Evolutionary conservation across 2,329 filamentous ascomycete species (phyloP).

Genomic region (Fusarium pilosicola): DNA sequence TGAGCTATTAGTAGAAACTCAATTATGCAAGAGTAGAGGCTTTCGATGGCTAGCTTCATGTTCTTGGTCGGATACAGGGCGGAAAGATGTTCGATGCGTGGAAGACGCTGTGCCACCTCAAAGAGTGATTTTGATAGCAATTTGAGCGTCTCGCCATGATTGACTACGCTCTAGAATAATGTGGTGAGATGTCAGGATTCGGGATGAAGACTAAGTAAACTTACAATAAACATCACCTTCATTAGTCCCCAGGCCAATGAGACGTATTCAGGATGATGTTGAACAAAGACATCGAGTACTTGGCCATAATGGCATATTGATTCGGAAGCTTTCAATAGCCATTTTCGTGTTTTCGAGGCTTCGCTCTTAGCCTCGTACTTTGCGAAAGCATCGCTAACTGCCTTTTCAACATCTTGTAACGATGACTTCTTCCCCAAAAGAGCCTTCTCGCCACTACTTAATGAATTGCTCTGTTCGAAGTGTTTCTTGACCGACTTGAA

Average conservation of each 20-base stretch:
- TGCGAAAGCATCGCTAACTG: background rate
- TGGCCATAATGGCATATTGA: slow-evolving; percentile 4
- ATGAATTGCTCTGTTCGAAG: background rate
- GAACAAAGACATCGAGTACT: slow-evolving; percentile 14
- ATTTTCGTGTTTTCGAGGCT: background rate
- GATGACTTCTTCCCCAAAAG: background rate
- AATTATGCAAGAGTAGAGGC: background rate
- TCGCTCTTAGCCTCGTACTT: background rate
- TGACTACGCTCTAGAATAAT: background rate
- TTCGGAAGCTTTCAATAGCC: background rate
- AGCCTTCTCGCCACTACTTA: background rate
- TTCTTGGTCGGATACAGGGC: background rate
- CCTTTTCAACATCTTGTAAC: background rate
- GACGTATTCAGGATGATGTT: slow-evolving; percentile 22
- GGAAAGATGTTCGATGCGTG: background rate
- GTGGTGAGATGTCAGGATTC: background rate
- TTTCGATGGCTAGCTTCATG: background rate
- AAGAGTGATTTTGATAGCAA: background rate
- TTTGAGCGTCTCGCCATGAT: background rate
- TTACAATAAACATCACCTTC: slow-evolving; percentile 14
- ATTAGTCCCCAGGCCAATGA: slow-evolving; percentile 12
- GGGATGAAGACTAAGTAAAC: rapidly evolving
- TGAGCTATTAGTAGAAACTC: slow-evolving; percentile 13
- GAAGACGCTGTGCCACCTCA: background rate
- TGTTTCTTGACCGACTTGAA: background rate